Conservation (phyloP, 441 rosid species). For the Croton setiger region DNA sequence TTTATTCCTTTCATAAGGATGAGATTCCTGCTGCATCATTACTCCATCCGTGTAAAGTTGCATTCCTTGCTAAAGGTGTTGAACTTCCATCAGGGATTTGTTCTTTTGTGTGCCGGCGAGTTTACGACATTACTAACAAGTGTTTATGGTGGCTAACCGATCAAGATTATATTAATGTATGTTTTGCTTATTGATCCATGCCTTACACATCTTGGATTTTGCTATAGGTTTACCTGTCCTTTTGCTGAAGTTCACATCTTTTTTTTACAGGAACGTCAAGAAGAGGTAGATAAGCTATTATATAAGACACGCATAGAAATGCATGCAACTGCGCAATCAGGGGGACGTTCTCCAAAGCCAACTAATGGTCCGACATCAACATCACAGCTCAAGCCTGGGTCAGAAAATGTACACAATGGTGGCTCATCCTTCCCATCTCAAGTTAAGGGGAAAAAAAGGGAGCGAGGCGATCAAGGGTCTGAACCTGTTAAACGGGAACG, state of each 20-base stretch:
- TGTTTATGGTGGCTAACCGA: conserved; percentile 96
- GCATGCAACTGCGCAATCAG: conserved; percentile 75
- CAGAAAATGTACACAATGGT: conserved; percentile 57
- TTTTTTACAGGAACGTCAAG: conserved; percentile 61
- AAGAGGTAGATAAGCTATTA: conserved; percentile 78
- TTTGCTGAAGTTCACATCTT: not conserved
- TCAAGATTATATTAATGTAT: conserved; percentile 78
- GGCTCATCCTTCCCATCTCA: conserved; percentile 61
- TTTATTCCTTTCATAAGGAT: conserved; percentile 92
- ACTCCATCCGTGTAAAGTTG: conserved; percentile 89
- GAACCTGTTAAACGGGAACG: conserved; percentile 81
- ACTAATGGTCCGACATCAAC: conserved; percentile 72
- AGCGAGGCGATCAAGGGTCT: conserved; percentile 70
- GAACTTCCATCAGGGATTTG: conserved; percentile 74
- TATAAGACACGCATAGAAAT: conserved; percentile 63
- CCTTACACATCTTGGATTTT: not conserved
- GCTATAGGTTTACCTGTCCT: too few species aligned
- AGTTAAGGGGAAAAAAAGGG: conserved; percentile 91
- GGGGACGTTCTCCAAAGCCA: conserved; percentile 86
- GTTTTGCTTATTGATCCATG: conserved; percentile 20
- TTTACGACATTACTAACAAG: conserved; percentile 70
- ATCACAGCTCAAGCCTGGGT: conserved; percentile 58
- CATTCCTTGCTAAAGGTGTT: conserved; percentile 73
- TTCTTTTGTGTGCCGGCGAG: conserved; percentile 84
- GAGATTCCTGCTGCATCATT: conserved; percentile 76